These are phyloP conservation scores for Leccinum fallax DNA, from an alignment of 1,284 basidiomycete species.

Conservation along the genomic window DNA sequence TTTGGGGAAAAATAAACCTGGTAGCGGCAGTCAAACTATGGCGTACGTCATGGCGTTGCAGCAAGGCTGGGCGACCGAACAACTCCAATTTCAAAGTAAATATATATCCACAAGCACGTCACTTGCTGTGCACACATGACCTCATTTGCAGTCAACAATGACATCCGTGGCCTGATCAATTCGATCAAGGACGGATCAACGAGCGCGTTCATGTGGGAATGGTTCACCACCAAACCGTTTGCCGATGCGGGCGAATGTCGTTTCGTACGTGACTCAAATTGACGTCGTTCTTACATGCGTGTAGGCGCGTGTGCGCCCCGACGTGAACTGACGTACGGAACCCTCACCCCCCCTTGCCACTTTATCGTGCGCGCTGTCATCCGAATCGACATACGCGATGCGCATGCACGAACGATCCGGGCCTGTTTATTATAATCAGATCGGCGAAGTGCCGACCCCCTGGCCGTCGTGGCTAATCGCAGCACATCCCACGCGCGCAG, in stretches of 20 bases:
- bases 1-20: neutral
- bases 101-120: neutral
- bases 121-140: slow-evolving; percentile 12
- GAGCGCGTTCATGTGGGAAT: slow-evolving; percentile 93
- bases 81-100: slow-evolving; percentile 77
- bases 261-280: slow-evolving; percentile 55
- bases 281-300: neutral
- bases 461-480: slow-evolving; percentile 98
- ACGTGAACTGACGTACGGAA: neutral
- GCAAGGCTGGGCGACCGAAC: slow-evolving; percentile 75
- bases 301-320: neutral
- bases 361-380: neutral
- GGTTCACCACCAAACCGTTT: slow-evolving; percentile 97
- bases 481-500: slow-evolving; percentile 69
- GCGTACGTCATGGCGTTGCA: slow-evolving; percentile 92
- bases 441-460: slow-evolving; percentile 87
- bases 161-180: slow-evolving; percentile 85
- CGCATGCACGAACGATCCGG: neutral
- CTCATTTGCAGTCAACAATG: slow-evolving; percentile 72
- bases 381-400: neutral
- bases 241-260: slow-evolving; percentile 81
- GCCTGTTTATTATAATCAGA: slow-evolving; percentile 45
- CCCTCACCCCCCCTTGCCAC: neutral
- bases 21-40: slow-evolving; percentile 90
- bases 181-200: slow-evolving; percentile 88